A percentile compares a stretch with the other conserved stretches of the same genome.
Conservation (phyloP, 2,329 filamentous ascomycete genomes). For the Fusarium fracticaudum region DNA sequence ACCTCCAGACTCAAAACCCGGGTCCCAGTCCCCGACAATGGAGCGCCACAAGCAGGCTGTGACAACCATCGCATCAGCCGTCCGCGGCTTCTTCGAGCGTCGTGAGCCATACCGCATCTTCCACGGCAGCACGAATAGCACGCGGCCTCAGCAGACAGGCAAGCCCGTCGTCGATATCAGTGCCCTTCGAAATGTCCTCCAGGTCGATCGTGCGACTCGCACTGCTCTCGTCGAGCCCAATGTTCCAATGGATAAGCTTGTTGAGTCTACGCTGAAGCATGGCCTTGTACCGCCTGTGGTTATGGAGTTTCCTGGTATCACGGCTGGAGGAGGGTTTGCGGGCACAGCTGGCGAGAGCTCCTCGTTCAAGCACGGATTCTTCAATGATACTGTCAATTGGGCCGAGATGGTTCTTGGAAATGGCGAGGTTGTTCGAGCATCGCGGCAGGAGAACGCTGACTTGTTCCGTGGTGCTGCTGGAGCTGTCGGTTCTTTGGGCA, state of each 20-base stretch:
- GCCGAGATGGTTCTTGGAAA: constrained; percentile 73
- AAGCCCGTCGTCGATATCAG: constrained; percentile 74
- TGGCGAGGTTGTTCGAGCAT: constrained; percentile 65
- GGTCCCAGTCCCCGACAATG: constrained; percentile 40
- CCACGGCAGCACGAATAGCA: constrained; percentile 81
- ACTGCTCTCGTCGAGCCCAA: constrained; percentile 75
- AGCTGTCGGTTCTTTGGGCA: constrained; percentile 73
- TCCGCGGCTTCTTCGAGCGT: constrained; percentile 55
- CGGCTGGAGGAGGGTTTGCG: constrained; percentile 73
- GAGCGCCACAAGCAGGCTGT: constrained; percentile 59
- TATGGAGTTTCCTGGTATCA: constrained; percentile 78
- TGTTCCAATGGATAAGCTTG: constrained; percentile 72
- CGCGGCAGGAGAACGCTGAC: constrained; percentile 63
- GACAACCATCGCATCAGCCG: constrained; percentile 52
- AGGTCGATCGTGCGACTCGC: constrained; percentile 61
- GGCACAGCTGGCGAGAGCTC: constrained; percentile 74
- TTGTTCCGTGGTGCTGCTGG: constrained; percentile 73
- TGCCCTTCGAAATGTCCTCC: constrained; percentile 69
- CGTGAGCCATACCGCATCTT: constrained; percentile 74
- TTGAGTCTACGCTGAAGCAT: constrained; percentile 63
- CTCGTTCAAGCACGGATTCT: constrained; percentile 73
- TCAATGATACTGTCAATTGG: constrained; percentile 68
- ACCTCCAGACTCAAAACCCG: constrained; percentile 4
- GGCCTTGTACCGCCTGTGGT: constrained; percentile 72
- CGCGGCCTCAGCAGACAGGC: constrained; percentile 62